Conservation (phyloP, 2,329 filamentous ascomycete genomes). For the Cercospora sojina region DNA sequence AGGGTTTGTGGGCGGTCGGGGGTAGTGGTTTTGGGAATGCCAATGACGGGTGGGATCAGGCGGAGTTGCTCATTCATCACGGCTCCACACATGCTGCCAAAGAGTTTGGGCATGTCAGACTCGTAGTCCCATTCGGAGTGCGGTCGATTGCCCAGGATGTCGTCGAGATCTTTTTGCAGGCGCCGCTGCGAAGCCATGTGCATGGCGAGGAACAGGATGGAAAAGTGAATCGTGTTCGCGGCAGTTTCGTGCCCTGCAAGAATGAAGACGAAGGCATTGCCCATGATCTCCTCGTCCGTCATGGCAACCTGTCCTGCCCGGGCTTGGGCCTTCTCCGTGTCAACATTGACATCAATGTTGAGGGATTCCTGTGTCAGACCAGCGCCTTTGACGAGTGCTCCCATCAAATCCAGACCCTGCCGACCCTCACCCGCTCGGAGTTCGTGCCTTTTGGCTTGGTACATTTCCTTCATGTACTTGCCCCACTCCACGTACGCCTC, state of each 20-base stretch:
- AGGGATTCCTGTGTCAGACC: slow-evolving; percentile 39
- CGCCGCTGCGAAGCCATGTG: slow-evolving; percentile 62
- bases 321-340: slow-evolving; percentile 43
- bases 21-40: slow-evolving; percentile 65
- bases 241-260: slow-evolving; percentile 80
- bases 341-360: slow-evolving; percentile 45
- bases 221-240: slow-evolving; percentile 72
- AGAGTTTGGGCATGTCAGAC: slow-evolving; percentile 61
- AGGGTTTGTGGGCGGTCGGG: slow-evolving; percentile 55
- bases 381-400: slow-evolving; percentile 52
- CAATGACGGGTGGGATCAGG: slow-evolving; percentile 67
- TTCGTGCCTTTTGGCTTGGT: slow-evolving; percentile 60
- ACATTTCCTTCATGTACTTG: slow-evolving; percentile 68
- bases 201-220: slow-evolving; percentile 66
- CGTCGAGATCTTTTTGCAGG: slow-evolving; percentile 68
- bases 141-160: slow-evolving; percentile 59
- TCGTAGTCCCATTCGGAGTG: slow-evolving; percentile 71
- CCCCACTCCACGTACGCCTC: slow-evolving; percentile 62
- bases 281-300: slow-evolving; percentile 65
- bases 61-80: slow-evolving; percentile 77
- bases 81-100: slow-evolving; percentile 69
- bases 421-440: slow-evolving; percentile 40
- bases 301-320: slow-evolving; percentile 48
- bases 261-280: slow-evolving; percentile 64
- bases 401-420: slow-evolving; percentile 57